Base-by-base conservation (phyloP, 2,329 filamentous ascomycete genomes). In the Dactylella cylindrospora region DNA sequence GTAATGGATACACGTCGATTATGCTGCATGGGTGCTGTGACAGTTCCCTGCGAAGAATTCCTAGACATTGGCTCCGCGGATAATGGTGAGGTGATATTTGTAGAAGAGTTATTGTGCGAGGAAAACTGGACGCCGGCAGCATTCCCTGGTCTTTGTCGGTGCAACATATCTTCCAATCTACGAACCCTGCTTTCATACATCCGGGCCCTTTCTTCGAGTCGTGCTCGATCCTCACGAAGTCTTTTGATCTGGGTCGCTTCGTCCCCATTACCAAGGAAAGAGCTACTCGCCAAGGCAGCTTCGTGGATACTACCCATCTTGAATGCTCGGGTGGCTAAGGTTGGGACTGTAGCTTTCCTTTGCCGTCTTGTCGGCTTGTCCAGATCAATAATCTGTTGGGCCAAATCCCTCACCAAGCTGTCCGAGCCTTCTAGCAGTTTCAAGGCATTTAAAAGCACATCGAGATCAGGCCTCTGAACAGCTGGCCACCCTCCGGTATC, bases 261-360 rank as follows among this genome's bases (percentile, higher is more conserved):
- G 65, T 96, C 90, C 68, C 95, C 89, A 64, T 93, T 86, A 10
- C 95, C 81, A 68, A 95, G 75, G 7, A 96, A 79, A 1, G 89
- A 91, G 66, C 88, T 94, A 69, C 86, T 83, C n/a, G 89, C 89
- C 64, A 96, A 80, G 2, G 82, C 83, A n/a, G 85, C 85, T 71
- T 97, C 93, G 69, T 96, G 90, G 29, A 97, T 81, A 70, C 93
- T 97, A 12, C 93, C 93, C 70, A 94, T 93, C 71, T 96, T 96
- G 77, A 98, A 97, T 9, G 66, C 68, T 23, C 59, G 22, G 12
- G 59, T 64, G 9, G 59, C 59, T 6, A 64, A 15, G n/a, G 59
- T 49, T 2, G 59, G 59, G 3, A 38, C 45, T 10, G 49, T 55
- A 3, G 89, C 90, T 72, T 91, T 95, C 29, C 64, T 61, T 39